These are phyloP conservation scores for Trichoderma afroharzianum DNA, from an alignment of 2,329 filamentous ascomycete genomes.

Conservation along the genomic window DNA sequence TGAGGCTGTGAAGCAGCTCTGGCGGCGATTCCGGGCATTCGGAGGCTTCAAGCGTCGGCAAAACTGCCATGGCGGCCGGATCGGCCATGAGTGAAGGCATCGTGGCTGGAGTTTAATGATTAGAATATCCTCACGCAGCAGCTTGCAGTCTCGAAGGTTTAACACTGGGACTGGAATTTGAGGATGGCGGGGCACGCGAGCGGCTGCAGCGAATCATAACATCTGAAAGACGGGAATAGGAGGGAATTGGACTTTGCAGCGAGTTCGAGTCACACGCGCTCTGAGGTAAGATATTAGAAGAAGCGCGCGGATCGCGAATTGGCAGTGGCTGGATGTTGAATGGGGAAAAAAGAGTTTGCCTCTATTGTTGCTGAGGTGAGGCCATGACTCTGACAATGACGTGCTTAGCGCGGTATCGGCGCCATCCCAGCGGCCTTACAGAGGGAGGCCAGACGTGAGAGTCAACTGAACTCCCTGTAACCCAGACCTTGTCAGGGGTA, in stretches of 20 bases:
- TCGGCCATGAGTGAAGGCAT: conserved; percentile 19
- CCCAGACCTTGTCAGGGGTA: background rate
- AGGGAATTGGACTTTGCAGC: background rate
- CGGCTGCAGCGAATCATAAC: background rate
- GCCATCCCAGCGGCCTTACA: background rate
- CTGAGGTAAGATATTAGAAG: background rate
- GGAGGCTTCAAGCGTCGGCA: conserved; percentile 20
- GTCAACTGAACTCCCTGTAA: background rate
- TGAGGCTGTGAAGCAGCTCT: conserved; percentile 69
- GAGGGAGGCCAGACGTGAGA: background rate
- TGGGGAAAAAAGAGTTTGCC: background rate
- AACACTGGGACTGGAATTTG: background rate
- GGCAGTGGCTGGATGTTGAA: background rate
- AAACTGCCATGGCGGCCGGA: conserved; percentile 3
- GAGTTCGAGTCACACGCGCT: background rate
- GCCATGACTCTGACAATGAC: conserved; percentile 15
- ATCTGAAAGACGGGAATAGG: background rate
- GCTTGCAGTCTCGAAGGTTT: background rate
- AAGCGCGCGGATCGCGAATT: background rate
- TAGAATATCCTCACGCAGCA: background rate
- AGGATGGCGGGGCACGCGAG: conserved; percentile 10
- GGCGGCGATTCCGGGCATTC: conserved; percentile 38
- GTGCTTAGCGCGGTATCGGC: conserved; percentile 19
- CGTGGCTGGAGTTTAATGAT: background rate
- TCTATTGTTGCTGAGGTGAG: conserved; percentile 15